These are phyloP conservation scores for Ploettnerulaceae sp. DNA, from an alignment of 2,329 filamentous ascomycete genomes.

Conservation along the genomic window DNA sequence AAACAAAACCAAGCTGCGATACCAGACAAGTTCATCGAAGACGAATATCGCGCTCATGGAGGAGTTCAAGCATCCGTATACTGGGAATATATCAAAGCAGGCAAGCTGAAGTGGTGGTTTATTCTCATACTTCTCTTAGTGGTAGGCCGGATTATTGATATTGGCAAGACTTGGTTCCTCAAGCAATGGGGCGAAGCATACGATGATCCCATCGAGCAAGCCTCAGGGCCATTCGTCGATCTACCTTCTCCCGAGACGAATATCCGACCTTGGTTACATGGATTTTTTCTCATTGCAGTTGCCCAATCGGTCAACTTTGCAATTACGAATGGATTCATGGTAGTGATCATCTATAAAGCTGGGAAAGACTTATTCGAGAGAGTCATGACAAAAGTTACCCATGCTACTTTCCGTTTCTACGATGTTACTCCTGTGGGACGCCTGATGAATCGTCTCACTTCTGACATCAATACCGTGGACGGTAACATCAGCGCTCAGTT, in stretches of 20 bases:
- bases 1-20: conserved; percentile 41
- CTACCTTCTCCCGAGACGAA: conserved; percentile 64
- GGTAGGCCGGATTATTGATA: conserved; percentile 57
- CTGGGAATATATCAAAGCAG: conserved; percentile 80
- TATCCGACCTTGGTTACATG: conserved; percentile 68
- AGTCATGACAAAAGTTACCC: conserved; percentile 68
- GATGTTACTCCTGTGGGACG: conserved; percentile 85
- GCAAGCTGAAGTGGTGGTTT: conserved; percentile 69
- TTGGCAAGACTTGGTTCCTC: conserved; percentile 73
- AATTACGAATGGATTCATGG: conserved; percentile 60
- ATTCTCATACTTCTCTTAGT: conserved; percentile 58
- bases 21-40: conserved; percentile 73
- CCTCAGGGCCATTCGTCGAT: conserved; percentile 38
- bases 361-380: conserved; percentile 69
- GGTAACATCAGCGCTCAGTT: conserved; percentile 76
- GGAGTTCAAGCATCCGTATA: conserved; percentile 73
- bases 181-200: conserved; percentile 86
- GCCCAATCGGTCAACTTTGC: conserved; percentile 55
- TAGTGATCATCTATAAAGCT: conserved; percentile 74
- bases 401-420: conserved; percentile 84
- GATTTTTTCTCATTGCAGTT: conserved; percentile 62
- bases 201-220: conserved; percentile 34
- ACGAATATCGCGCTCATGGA: conserved; percentile 69
- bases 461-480: conserved; percentile 85
- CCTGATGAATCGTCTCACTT: conserved; percentile 87